Evolutionary conservation across 2,329 filamentous ascomycete species (phyloP), one percentile per base, ranked within the genome.

Genomic region (Phyllosticta capitalensis): DNA sequence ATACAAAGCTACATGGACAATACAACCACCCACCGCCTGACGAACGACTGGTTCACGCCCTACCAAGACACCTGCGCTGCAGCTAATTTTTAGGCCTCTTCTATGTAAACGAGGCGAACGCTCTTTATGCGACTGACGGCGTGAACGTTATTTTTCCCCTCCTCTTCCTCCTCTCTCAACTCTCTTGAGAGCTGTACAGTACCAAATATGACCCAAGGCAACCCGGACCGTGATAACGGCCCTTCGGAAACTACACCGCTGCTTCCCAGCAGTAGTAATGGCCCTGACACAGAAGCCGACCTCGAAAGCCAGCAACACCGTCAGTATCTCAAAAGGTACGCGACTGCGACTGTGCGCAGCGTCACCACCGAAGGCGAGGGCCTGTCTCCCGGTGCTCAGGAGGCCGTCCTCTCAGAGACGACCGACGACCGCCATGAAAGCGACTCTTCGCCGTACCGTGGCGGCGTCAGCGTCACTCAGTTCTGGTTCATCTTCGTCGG

Each of bases 401-500:
- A 60, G 17, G 61, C 49, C 21, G 56, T 59, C 4, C 57, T 50
- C 3, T 30, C 52, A 38, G 57, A 59, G 33, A 30, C 52, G 5
- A 26, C 24, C 33, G 61, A 61, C 17, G 61, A 56, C n/a, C 45
- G 62, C 9, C 65, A 69, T 28, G 67, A 72, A 62, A 67, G 67
- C 7, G 24, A 10, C 10, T 53, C 61, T 19, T 56, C 58, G 5
- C 62, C 55, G 10, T 66, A 71, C 28, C 64, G 73, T 12, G 67
- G 66, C 33, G 72, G 71, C 0, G 63, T 73, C 14, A 68, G 67
- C 10, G 66, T 64, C 49, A 68, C 67, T 50, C 67, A 62, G 30
- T 75, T 75, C 52, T 65, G 71, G 65, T 68, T 67, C 52, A 69
- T 74, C 10, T 74, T 73, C 64, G 69, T 68, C 5, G 71, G 72